Evolutionary conservation across 1,284 basidiomycete species (phyloP).

Genomic region (Wolfiporia cocos): DNA sequence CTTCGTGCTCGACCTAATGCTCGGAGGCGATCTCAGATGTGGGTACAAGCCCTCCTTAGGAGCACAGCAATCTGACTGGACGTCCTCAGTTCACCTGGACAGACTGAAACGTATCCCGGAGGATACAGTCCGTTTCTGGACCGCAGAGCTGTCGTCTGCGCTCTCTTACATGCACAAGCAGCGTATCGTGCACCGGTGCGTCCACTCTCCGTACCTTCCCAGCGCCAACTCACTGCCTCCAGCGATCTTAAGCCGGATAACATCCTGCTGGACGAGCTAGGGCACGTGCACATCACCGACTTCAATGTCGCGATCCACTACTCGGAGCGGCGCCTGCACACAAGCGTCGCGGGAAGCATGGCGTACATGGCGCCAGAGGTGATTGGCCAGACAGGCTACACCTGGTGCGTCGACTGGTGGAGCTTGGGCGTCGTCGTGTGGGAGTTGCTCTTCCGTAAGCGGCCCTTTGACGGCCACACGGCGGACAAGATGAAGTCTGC

Average conservation of each 20-base stretch:
- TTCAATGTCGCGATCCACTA: conserved; percentile 99
- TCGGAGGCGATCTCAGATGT: conserved; percentile 94
- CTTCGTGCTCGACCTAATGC: conserved; percentile 95
- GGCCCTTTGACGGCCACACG: conserved; percentile 87
- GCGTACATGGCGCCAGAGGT: conserved; percentile 99
- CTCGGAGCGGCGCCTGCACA: conserved; percentile 80
- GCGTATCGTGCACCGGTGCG: conserved; percentile 90
- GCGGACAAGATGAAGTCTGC: conserved; percentile 80
- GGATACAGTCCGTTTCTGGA: conserved; percentile 82
- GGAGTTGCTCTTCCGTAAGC: conserved; percentile 82
- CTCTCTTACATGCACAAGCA: conserved; percentile 88
- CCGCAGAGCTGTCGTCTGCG: conserved; percentile 83
- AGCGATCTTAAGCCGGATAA: conserved; percentile 98
- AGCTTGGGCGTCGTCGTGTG: conserved; percentile 87
- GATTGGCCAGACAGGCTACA: conserved; percentile 71
- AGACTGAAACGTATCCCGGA: conserved; percentile 76
- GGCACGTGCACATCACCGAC: conserved; percentile 95
- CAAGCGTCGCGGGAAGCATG: conserved; percentile 94
- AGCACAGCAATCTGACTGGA: conserved; percentile 8
- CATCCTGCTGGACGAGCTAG: conserved; percentile 85
- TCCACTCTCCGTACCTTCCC: conserved; percentile 9
- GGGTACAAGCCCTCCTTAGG: conserved; percentile 26
- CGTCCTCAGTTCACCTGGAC: conserved; percentile 77
- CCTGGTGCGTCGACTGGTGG: conserved; percentile 94
- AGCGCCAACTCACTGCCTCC: conserved; percentile 26